These are phyloP conservation scores for Fusarium ramigenum DNA, from an alignment of 2,329 filamentous ascomycete genomes.

Conservation along the genomic window DNA sequence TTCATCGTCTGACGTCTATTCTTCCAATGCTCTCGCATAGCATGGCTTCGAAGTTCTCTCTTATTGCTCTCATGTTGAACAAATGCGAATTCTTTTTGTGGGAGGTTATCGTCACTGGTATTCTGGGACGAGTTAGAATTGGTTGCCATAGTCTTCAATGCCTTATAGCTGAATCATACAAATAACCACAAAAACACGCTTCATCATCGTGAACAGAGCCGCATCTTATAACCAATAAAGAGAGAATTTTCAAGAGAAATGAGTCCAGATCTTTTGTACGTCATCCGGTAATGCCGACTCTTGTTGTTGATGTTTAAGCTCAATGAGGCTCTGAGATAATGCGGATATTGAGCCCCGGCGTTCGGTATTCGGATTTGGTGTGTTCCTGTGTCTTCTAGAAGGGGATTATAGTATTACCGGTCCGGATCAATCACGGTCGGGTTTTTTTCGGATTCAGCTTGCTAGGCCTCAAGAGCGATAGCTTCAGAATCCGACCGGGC, in stretches of 20 bases:
- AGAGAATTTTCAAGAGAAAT: neutral
- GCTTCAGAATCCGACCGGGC: neutral
- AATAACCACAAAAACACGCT: neutral
- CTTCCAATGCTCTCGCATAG: slow-evolving; percentile 50
- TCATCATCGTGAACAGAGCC: neutral
- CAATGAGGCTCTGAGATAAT: neutral
- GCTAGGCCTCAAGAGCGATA: neutral
- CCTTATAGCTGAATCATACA: neutral
- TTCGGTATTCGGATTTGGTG: neutral
- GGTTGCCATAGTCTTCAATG: neutral
- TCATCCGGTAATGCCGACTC: neutral
- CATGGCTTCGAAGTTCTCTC: slow-evolving; percentile 43
- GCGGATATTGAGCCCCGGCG: neutral
- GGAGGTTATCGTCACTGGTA: neutral
- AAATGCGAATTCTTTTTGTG: neutral
- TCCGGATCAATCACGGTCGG: neutral
- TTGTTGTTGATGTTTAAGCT: neutral
- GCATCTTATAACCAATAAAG: neutral
- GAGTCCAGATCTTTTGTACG: neutral
- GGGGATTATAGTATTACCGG: neutral
- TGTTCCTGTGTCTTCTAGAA: neutral
- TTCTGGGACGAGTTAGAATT: neutral
- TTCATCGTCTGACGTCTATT: slow-evolving; percentile 36
- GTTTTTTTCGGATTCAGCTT: neutral
- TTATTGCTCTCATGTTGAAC: neutral